These are phyloP conservation scores for Psidium friedrichsthalianum DNA, from an alignment of 345 rosid genomes.

Conservation along the genomic window DNA sequence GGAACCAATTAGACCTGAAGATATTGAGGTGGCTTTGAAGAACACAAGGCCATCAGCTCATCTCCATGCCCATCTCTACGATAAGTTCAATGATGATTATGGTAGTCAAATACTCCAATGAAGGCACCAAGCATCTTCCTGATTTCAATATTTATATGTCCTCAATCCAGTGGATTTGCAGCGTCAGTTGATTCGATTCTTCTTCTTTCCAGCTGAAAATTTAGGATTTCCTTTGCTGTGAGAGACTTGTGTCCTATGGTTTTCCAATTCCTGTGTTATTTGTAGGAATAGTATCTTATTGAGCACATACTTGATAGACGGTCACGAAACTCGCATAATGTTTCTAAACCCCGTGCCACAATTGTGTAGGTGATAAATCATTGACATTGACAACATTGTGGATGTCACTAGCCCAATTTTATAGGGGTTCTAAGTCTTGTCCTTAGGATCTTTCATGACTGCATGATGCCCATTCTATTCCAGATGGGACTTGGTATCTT, in stretches of 20 bases:
- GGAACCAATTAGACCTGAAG: constrained; percentile 59
- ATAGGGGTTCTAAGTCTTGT: neutral
- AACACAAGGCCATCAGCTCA: constrained; percentile 96
- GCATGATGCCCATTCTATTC: neutral
- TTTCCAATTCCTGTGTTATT: neutral
- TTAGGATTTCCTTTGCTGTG: neutral
- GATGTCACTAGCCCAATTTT: neutral
- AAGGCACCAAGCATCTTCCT: constrained; percentile 2
- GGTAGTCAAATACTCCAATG: constrained; percentile 80
- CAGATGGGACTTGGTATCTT: neutral
- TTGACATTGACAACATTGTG: neutral
- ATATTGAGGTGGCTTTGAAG: constrained; percentile 64
- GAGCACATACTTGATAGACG: neutral
- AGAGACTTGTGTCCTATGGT: neutral
- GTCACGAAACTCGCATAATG: neutral
- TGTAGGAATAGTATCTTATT: neutral
- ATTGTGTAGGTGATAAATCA: neutral
- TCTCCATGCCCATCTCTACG: constrained; percentile 75
- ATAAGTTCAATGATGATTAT: constrained; percentile 80
- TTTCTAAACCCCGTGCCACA: neutral
- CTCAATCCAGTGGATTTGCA: neutral
- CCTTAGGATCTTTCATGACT: neutral
- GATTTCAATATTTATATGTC: neutral
- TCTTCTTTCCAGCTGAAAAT: neutral
- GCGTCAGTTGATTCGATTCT: neutral